Conservation (phyloP, 2,329 filamentous ascomycete species). For the Sclerotinia nivalis region DNA sequence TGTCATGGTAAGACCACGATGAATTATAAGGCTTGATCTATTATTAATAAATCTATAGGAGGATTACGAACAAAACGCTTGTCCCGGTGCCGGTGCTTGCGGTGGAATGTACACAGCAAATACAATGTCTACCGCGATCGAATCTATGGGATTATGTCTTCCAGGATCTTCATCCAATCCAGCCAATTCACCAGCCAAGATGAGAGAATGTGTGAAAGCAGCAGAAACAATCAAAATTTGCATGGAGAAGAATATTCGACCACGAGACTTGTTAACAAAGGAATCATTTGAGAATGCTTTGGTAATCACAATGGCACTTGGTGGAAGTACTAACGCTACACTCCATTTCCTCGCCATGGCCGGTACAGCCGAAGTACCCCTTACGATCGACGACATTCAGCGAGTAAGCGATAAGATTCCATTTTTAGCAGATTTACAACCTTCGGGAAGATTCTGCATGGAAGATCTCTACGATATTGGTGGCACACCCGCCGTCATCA, state of each 20-base stretch:
- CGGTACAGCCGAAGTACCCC: conserved; percentile 62
- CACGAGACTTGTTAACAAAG: conserved; percentile 67
- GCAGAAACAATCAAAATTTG: conserved; percentile 68
- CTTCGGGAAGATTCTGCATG: conserved; percentile 82
- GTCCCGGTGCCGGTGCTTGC: conserved; percentile 68
- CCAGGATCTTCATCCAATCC: conserved; percentile 71
- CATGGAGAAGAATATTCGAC: conserved; percentile 69
- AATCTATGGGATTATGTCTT: conserved; percentile 68
- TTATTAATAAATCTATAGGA: conserved; percentile 42
- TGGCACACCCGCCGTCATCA: conserved; percentile 82
- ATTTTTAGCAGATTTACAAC: conserved; percentile 71
- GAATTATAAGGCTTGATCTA: background rate
- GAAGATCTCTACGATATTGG: conserved; percentile 85
- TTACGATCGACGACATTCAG: conserved; percentile 54
- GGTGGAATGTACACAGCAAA: conserved; percentile 80
- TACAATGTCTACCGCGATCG: conserved; percentile 72
- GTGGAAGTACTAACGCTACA: conserved; percentile 70
- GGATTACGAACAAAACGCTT: conserved; percentile 71
- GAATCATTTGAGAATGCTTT: conserved; percentile 70
- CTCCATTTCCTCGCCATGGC: conserved; percentile 74
- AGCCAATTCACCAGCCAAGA: conserved; percentile 66
- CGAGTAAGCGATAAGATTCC: conserved; percentile 69
- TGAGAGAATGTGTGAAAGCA: conserved; percentile 69
- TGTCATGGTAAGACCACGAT: conserved; percentile 55
- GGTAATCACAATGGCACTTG: conserved; percentile 72